A percentile compares a stretch with the other conserved stretches of the same genome.
These are phyloP conservation scores for Pyrenochaeta sp. DNA, from an alignment of 2,329 filamentous ascomycete genomes.

Conservation along the genomic window DNA sequence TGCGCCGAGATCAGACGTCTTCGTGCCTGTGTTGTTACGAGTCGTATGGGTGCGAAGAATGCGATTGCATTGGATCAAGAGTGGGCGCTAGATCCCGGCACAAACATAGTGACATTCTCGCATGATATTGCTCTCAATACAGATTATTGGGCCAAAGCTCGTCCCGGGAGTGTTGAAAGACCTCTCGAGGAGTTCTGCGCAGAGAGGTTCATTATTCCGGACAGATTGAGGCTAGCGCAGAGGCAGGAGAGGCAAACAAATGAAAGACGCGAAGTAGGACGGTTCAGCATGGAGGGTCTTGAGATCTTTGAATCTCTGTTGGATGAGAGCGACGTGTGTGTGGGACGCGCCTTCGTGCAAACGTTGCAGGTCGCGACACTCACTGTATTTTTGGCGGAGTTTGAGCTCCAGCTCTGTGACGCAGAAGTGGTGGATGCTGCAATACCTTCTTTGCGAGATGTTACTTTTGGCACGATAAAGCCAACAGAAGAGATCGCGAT, in stretches of 20 bases:
- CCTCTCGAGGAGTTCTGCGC: constrained; percentile 38
- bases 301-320: constrained; percentile 16
- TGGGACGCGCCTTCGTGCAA: constrained; percentile 22
- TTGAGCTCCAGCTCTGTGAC: constrained; percentile 37
- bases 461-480: constrained; percentile 29
- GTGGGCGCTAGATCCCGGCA: constrained; percentile 29
- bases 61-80: constrained; percentile 27
- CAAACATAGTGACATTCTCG: constrained; percentile 25
- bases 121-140: constrained; percentile 34
- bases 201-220: constrained; percentile 29
- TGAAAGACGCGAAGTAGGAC: constrained; percentile 4
- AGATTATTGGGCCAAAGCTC: constrained; percentile 28
- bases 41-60: constrained; percentile 13
- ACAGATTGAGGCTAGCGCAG: constrained; percentile 3
- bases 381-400: constrained; percentile 31
- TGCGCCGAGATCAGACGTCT: constrained; percentile 33
- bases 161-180: constrained; percentile 18
- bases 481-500: constrained; percentile 29
- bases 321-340: constrained; percentile 7
- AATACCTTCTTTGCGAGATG: constrained; percentile 21
- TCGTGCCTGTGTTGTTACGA: constrained; percentile 18
- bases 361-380: constrained; percentile 32
- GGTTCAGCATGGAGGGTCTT: constrained; percentile 25
- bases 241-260: constrained; percentile 3
- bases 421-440: constrained; percentile 21